Conservation (phyloP, 2,329 filamentous ascomycete species). For the Epichloe bromicola region DNA sequence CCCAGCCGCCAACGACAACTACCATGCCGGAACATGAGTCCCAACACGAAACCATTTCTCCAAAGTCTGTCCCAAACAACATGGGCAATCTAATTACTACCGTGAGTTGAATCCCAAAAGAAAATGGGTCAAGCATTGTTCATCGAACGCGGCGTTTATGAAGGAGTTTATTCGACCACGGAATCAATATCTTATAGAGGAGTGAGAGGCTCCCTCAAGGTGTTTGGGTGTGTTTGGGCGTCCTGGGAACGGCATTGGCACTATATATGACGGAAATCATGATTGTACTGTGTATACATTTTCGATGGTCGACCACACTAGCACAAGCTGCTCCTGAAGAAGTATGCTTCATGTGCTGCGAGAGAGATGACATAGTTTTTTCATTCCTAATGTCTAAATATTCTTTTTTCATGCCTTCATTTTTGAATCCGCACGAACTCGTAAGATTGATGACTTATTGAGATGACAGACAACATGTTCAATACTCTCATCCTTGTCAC, state of each 20-base stretch:
- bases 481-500: too few species aligned
- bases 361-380: neutral
- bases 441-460: too few species aligned
- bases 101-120: neutral
- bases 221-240: neutral
- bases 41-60: slow-evolving; percentile 27
- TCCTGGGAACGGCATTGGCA: neutral
- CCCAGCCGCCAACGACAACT: slow-evolving; percentile 10
- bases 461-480: too few species aligned
- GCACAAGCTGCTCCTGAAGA: neutral
- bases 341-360: neutral
- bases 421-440: too few species aligned
- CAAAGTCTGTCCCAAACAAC: slow-evolving; percentile 26
- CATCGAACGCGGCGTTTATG: too few species aligned
- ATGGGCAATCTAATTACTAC: slow-evolving; percentile 29
- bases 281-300: neutral
- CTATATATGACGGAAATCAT: neutral
- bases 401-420: too few species aligned
- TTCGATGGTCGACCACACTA: neutral
- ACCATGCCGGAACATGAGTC: slow-evolving; percentile 1
- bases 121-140: neutral
- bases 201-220: neutral
- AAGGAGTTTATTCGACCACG: neutral
- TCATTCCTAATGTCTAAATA: too few species aligned
- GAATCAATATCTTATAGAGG: neutral